These are phyloP conservation scores for Flammula alnicola DNA, from an alignment of 1,284 basidiomycete species.

Conservation along the genomic window DNA sequence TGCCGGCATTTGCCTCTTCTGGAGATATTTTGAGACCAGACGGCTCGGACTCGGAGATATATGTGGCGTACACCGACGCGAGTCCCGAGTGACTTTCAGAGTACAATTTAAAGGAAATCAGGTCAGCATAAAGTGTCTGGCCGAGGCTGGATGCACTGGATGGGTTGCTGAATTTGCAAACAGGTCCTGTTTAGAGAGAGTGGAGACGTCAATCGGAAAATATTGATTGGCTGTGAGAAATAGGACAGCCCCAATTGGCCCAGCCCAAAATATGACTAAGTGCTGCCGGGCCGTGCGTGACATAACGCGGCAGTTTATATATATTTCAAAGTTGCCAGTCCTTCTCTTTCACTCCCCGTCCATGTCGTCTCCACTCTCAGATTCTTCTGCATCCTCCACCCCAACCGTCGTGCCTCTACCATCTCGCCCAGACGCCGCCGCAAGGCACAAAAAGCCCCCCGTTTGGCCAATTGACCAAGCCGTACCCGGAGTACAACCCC, in stretches of 20 bases:
- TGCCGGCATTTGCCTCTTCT: conserved; percentile 9
- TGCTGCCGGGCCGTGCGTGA: too few relatives aligned
- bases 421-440: conserved; percentile 20
- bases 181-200: background rate
- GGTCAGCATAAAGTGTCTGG: conserved; percentile 4
- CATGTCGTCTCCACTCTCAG: conserved; percentile 3
- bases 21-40: conserved; percentile 12
- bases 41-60: conserved; percentile 3
- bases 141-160: too few relatives aligned
- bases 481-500: conserved; percentile 41
- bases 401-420: conserved; percentile 30
- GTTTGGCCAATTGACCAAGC: conserved; percentile 65
- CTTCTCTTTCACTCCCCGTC: too few relatives aligned
- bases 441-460: conserved; percentile 45
- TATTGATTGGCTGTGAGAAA: background rate
- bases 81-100: conserved; percentile 1
- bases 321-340: too few relatives aligned
- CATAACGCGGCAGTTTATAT: too few relatives aligned
- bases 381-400: conserved; percentile 24
- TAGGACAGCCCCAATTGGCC: background rate
- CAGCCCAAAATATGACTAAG: too few relatives aligned
- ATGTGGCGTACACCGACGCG: conserved; percentile 14
- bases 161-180: background rate
- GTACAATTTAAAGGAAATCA: conserved; percentile 5
- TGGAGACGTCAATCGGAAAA: background rate